These are phyloP conservation scores for Phanerochaete carnosa DNA, from an alignment of 768 basidiomycete genomes.

Conservation along the genomic window DNA sequence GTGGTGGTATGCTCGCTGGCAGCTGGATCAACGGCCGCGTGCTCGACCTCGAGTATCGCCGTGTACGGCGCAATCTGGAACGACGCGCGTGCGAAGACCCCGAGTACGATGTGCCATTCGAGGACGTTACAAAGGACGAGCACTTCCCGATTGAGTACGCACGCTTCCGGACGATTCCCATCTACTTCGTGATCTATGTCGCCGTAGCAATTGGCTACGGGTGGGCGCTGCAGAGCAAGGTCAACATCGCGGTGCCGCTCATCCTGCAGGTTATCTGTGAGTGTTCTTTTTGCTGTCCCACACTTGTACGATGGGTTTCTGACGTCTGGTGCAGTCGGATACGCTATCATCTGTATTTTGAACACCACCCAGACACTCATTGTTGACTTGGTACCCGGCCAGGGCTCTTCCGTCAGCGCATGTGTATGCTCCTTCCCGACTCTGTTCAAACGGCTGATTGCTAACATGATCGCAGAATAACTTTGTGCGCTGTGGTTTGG, in stretches of 20 bases:
- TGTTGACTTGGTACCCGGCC: slow-evolving; percentile 59
- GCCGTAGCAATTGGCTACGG: slow-evolving; percentile 51
- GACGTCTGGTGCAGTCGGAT: slow-evolving; percentile 42
- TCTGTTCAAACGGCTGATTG: neutral
- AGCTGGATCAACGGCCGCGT: slow-evolving; percentile 58
- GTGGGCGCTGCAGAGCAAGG: slow-evolving; percentile 51
- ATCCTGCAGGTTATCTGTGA: slow-evolving; percentile 40
- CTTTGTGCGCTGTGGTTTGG: slow-evolving; percentile 58
- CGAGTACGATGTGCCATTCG: neutral
- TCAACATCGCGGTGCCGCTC: slow-evolving; percentile 50
- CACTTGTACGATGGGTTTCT: neutral
- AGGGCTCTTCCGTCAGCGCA: slow-evolving; percentile 66
- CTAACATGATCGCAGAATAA: slow-evolving; percentile 50
- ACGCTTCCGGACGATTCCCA: slow-evolving; percentile 45
- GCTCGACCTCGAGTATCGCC: slow-evolving; percentile 59
- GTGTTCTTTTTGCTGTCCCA: slow-evolving; percentile 8
- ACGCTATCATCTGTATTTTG: slow-evolving; percentile 42
- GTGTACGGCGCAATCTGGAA: neutral
- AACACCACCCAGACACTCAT: slow-evolving; percentile 59
- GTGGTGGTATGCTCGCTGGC: slow-evolving; percentile 66
- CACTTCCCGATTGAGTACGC: slow-evolving; percentile 61
- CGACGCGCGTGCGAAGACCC: slow-evolving; percentile 29
- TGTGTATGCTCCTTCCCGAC: slow-evolving; percentile 45
- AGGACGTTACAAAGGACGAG: slow-evolving; percentile 27
- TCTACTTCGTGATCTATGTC: slow-evolving; percentile 36